Conservation (phyloP, 1,139 yeast species). For the Ashbya aceris region DNA sequence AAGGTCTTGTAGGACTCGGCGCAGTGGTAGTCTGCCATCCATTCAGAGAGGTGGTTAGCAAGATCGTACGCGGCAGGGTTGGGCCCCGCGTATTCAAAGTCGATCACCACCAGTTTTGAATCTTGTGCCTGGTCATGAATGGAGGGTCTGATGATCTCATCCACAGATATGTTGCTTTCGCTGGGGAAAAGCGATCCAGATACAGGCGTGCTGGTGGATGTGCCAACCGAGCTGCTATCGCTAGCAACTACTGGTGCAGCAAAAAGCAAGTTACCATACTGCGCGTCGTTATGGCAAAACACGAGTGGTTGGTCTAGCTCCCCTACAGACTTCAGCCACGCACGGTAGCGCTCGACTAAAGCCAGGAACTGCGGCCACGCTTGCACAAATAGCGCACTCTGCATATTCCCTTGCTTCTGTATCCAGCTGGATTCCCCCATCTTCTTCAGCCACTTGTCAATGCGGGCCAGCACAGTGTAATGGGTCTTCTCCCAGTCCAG, state of each 20-base stretch:
- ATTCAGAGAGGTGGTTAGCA: slow-evolving; percentile 82
- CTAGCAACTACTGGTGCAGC: slow-evolving; percentile 28
- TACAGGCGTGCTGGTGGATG: slow-evolving; percentile 23
- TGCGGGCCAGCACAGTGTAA: slow-evolving; percentile 62
- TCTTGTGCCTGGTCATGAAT: slow-evolving; percentile 43
- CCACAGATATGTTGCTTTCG: slow-evolving; percentile 29
- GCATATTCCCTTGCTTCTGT: slow-evolving; percentile 28
- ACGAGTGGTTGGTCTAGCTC: slow-evolving; percentile 40
- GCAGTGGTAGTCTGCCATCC: slow-evolving; percentile 88
- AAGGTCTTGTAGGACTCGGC: slow-evolving; percentile 49
- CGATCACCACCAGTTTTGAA: slow-evolving; percentile 79
- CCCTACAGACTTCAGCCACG: slow-evolving; percentile 55
- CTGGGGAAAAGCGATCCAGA: slow-evolving; percentile 25
- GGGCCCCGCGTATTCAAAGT: slow-evolving; percentile 94
- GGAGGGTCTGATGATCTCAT: slow-evolving; percentile 31
- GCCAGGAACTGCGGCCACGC: slow-evolving; percentile 43
- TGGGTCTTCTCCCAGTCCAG: slow-evolving; percentile 44
- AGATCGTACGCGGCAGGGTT: slow-evolving; percentile 84
- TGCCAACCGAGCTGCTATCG: slow-evolving; percentile 28
- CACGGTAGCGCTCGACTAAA: slow-evolving; percentile 41
- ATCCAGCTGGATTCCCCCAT: slow-evolving; percentile 39
- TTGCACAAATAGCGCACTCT: slow-evolving; percentile 40
- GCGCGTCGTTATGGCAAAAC: slow-evolving; percentile 93
- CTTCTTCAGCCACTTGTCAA: slow-evolving; percentile 60
- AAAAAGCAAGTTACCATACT: slow-evolving; percentile 79